Evolutionary conservation across 1,139 yeast genomes (phyloP).

Genomic region (Candida frijolesensis): DNA sequence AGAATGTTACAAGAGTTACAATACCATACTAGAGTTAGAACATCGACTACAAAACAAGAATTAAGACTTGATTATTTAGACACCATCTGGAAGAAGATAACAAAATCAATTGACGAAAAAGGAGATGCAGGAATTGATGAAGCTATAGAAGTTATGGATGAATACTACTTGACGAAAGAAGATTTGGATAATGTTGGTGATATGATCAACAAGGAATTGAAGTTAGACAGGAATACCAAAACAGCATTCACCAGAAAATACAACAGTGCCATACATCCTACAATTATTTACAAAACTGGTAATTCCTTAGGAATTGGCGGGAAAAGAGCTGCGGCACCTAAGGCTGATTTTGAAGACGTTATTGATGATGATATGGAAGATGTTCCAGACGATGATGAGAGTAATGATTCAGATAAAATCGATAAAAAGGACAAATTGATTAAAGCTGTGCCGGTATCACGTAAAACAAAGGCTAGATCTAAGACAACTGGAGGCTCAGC

Average conservation of each 20-base stretch:
- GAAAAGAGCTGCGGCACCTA: constrained; percentile 31
- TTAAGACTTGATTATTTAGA: constrained; percentile 81
- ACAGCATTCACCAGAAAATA: constrained; percentile 85
- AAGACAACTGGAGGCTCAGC: constrained; percentile 13
- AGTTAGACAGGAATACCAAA: constrained; percentile 74
- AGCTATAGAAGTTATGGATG: constrained; percentile 73
- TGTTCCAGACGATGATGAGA: constrained; percentile 36
- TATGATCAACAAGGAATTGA: constrained; percentile 42
- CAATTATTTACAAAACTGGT: constrained; percentile 77
- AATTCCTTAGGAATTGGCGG: constrained; percentile 46
- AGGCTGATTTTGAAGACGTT: constrained; percentile 61
- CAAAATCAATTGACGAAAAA: constrained; percentile 57
- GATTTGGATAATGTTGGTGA: constrained; percentile 81
- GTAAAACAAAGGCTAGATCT: constrained; percentile 17
- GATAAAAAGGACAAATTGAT: constrained; percentile 47
- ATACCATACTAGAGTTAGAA: constrained; percentile 79
- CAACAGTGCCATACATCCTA: constrained; percentile 76
- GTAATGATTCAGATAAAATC: constrained; percentile 33
- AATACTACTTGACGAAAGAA: constrained; percentile 81
- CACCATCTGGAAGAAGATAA: constrained; percentile 54
- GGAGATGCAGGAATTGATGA: constrained; percentile 64
- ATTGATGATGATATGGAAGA: constrained; percentile 58
- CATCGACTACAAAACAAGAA: constrained; percentile 75
- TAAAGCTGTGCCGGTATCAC: constrained; percentile 38
- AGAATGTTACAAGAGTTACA: constrained; percentile 85